Percentiles rank a stretch among this genome's conserved stretches.
phyloP scores from a whole-genome alignment of 306 rosid species.

The Cucumis melo region DNA sequence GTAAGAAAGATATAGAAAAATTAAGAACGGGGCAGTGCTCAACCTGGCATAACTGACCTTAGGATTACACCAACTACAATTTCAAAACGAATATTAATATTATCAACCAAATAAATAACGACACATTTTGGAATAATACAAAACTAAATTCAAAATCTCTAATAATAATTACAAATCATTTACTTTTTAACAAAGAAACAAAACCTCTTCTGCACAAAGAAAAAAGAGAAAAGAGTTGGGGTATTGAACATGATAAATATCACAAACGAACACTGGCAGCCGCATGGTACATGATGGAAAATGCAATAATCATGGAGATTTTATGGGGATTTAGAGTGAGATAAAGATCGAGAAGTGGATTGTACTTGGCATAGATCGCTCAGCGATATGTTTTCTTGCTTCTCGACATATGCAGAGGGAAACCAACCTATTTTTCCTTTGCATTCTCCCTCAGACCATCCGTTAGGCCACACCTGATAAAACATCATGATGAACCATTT shows the following conservation, averaged over 20 bases:
- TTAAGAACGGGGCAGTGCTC: background rate
- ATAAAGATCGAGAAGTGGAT: background rate
- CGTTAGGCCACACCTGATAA: slow-evolving; percentile 48
- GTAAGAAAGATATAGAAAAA: background rate
- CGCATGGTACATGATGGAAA: background rate
- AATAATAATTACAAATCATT: background rate
- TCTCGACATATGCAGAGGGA: slow-evolving; percentile 82
- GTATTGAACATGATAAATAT: background rate
- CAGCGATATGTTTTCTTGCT: slow-evolving; percentile 44
- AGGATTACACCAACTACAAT: background rate
- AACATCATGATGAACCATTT: background rate
- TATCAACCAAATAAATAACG: background rate
- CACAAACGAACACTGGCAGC: background rate
- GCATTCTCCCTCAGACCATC: slow-evolving; percentile 94
- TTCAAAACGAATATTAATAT: background rate
- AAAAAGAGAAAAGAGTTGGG: background rate
- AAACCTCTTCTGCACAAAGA: background rate
- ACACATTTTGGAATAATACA: background rate
- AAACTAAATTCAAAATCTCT: background rate
- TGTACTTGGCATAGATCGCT: slow-evolving; percentile 10
- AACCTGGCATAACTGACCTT: background rate
- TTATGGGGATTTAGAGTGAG: background rate
- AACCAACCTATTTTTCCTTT: slow-evolving; percentile 79
- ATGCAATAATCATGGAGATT: background rate
- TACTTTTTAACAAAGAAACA: background rate